Base-by-base conservation (phyloP, 305 asterid species). In the Striga hermonthica region DNA sequence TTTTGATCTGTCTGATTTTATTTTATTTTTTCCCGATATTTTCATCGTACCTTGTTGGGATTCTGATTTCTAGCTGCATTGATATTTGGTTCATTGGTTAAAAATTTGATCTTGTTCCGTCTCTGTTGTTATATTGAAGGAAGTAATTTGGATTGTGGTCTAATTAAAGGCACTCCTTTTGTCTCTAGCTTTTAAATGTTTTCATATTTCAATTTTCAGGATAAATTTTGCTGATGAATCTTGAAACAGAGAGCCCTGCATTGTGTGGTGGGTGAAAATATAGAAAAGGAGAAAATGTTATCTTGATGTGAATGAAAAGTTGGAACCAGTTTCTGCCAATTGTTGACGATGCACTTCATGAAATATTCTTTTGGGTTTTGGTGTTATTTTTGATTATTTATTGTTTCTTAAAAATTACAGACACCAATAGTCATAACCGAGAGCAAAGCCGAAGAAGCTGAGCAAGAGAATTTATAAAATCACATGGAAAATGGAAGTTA, bases 391-490 rank as follows among this genome's bases (percentile, higher is more conserved):
- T 22, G 53, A 8, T 8, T 28, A 6, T 12, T 49, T 64, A 16
- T 47, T 50, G 65, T 9, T 39, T 49, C 60, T n/a, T 3, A 3
- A 52, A 45, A 39, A 28, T 44, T 60, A 52, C 62, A 10, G 44
- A 31, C 57, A 8, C 4, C 6, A 11, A 61, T 43, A 64, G 48
- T 61, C 49, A 52, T 53, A 65, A 43, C 4, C 31, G 67, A 38
- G 52, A 44, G 28, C 34, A 12, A 56, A 59, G 74, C 56, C 45
- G 31, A 62, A 72, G 40, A 41, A 72, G 1, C 78, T 84, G 87
- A n/a, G n/a, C n/a, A n/a, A n/a, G n/a, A n/a, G n/a, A 87, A 66
- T 22, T 41, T 56, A 34, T 65, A 70, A 12, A 44, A 64, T 36
- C 53, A 64, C 62, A 6, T 70, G 67, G 35, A 77, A 74, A 22